A percentile compares a stretch with the other conserved stretches of the same genome.
Evolutionary conservation across 169 alveolate species (phyloP).

Genomic region (Babesia divergens): DNA sequence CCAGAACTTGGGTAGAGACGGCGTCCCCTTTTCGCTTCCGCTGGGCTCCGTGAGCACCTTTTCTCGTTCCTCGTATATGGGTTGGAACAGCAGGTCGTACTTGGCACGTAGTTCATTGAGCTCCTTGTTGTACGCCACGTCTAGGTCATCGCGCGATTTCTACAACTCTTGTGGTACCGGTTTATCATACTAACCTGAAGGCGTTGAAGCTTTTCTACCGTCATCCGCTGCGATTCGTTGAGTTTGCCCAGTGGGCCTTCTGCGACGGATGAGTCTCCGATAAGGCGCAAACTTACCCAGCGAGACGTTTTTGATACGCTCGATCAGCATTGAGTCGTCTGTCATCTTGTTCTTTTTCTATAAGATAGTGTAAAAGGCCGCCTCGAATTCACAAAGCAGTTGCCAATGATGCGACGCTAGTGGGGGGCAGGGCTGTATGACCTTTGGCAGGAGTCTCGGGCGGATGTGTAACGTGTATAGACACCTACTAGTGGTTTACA

Average conservation of each 20-base stretch:
- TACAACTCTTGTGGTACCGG: not conserved
- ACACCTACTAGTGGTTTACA: too few species aligned
- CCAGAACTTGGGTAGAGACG: slow-evolving; percentile 77
- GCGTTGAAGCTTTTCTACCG: slow-evolving; percentile 66
- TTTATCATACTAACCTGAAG: slow-evolving; percentile 37
- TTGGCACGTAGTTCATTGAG: slow-evolving; percentile 71
- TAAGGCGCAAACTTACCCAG: slow-evolving; percentile 25
- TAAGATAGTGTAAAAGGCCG: not conserved
- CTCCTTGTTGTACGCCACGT: slow-evolving; percentile 71
- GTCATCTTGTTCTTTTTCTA: slow-evolving; percentile 26
- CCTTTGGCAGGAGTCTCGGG: not conserved
- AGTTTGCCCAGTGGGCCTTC: slow-evolving; percentile 63
- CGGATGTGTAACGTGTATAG: not conserved
- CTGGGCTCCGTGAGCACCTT: slow-evolving; percentile 53
- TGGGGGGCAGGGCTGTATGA: slow-evolving; percentile 13
- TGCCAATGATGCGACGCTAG: slow-evolving; percentile 6
- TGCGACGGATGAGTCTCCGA: not conserved
- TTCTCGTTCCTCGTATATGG: slow-evolving; percentile 67
- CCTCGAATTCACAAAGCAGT: not conserved
- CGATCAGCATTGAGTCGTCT: slow-evolving; percentile 58
- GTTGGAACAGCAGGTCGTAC: slow-evolving; percentile 72
- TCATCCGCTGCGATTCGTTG: slow-evolving; percentile 71
- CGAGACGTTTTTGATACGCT: slow-evolving; percentile 61
- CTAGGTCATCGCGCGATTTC: slow-evolving; percentile 74
- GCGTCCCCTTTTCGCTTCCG: slow-evolving; percentile 63